Percentiles rank a stretch among this genome's conserved stretches.
These are phyloP conservation scores for Hansenula sp. DNA, from an alignment of 1,139 yeast genomes.

Conservation along the genomic window DNA sequence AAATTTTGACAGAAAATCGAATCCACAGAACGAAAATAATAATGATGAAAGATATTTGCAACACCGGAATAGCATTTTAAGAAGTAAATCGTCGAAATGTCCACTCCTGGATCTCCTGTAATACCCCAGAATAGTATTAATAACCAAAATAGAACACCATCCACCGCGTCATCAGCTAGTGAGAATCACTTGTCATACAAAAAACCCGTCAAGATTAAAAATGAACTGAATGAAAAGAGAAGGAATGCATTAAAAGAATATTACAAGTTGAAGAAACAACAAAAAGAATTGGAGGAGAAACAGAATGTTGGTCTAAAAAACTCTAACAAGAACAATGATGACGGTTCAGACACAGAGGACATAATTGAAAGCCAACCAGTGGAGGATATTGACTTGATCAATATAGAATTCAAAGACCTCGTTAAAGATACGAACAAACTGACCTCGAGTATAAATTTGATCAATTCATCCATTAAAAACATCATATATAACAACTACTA, in stretches of 20 bases:
- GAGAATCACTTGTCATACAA: conserved; percentile 30
- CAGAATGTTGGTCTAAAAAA: conserved; percentile 1
- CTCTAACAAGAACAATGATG: conserved; percentile 2
- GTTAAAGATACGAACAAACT: conserved; percentile 36
- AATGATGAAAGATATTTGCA: neutral
- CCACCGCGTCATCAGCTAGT: neutral
- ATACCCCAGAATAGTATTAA: neutral
- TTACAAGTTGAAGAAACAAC: conserved; percentile 28
- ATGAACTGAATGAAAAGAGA: conserved; percentile 28
- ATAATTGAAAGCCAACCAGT: conserved; percentile 24
- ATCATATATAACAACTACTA: conserved; percentile 49
- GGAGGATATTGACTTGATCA: conserved; percentile 34
- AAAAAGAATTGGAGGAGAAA: conserved; percentile 1
- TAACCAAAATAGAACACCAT: neutral
- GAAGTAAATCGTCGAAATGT: neutral
- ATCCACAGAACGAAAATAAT: neutral
- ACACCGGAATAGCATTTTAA: neutral
- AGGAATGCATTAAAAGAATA: conserved; percentile 41
- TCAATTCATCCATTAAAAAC: conserved; percentile 43
- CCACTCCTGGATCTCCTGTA: neutral
- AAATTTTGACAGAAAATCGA: neutral
- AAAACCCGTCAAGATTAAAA: conserved; percentile 24
- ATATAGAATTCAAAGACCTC: conserved; percentile 31
- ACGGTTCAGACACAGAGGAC: conserved; percentile 15
- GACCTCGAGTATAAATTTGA: conserved; percentile 36